These are phyloP conservation scores for Rosa persica DNA, from an alignment of 306 rosid genomes.

Conservation along the genomic window DNA sequence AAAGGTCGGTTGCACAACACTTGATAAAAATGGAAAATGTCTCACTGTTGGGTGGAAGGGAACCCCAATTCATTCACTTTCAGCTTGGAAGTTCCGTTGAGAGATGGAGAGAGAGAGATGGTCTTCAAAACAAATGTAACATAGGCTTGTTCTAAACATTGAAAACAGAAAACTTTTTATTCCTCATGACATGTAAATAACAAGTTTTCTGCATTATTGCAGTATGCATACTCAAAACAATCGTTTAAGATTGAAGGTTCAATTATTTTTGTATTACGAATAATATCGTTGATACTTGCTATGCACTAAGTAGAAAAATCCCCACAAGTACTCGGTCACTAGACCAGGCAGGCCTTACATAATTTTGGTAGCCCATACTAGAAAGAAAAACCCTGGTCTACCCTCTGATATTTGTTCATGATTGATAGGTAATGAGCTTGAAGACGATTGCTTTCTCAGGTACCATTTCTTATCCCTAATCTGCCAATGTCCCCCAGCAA, in stretches of 20 bases:
- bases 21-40: slow-evolving; percentile 46
- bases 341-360: no score
- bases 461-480: no score
- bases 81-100: slow-evolving; percentile 65
- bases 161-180: no score
- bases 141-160: background rate
- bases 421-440: no score
- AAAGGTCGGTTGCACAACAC: slow-evolving; percentile 35
- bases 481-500: no score
- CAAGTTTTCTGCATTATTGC: background rate
- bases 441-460: no score
- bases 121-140: background rate
- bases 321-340: no score
- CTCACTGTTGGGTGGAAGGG: slow-evolving; percentile 73
- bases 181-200: background rate
- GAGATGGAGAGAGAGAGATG: background rate
- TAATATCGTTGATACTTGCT: no score
- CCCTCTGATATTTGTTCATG: no score
- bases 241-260: background rate
- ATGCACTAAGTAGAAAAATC: no score
- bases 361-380: no score
- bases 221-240: background rate
- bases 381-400: no score
- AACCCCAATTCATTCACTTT: slow-evolving; percentile 62
- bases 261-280: background rate